Base-by-base conservation (phyloP, 2,329 filamentous ascomycete genomes). In the Clonostachys chloroleuca region DNA sequence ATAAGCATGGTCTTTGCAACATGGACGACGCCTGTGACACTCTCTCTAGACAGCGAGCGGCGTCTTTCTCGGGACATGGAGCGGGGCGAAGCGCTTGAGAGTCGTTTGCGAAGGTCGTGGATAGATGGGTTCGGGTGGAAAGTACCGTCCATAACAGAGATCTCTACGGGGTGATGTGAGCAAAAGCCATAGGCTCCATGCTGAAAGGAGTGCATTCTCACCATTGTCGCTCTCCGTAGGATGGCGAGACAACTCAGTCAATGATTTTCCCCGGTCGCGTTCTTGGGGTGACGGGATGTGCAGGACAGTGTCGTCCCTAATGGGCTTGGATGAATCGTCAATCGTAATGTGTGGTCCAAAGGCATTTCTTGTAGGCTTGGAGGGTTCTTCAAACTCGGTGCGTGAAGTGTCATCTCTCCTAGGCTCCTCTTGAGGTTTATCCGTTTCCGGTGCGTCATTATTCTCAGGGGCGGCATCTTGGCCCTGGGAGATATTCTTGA, bases 1-100 rank as follows among this genome's bases (percentile, higher is more conserved):
- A 39, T 39, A 6, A 39, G 36, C 14, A 39, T 14, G 9, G 36
- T 14, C 36, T 39, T 39, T 6, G 36, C 36, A 39, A 39, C 7
- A 17, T 39, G 36, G 14, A 9, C 36, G 7, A 39, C 36, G 10
- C 36, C 36, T 30, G 24, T 30, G 24, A 30, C 24, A 8, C 24
- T 30, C 9, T 24, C 20, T 24, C 20, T 24, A 6, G 20, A 24
- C 20, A 24, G 5, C 5, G 50, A 51, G 3, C 30, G 17, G 30
- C 8, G 59, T 55, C 18, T 46, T 47, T 37, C 66, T 63, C 12
- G 72, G 54, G 8, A 70, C 64, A 47, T 71, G 72, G 35, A 70
- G 59, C 7, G 67, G 70, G 2, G 67, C 64, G 6, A 63, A 63
- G 7, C 62, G 36, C 12, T 39, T 17, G 16, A 39, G 24, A 30